Percentiles rank a stretch among this genome's conserved stretches.
Conservation (phyloP, 805 yeast species). For the Candida khao-thaluensis region DNA sequence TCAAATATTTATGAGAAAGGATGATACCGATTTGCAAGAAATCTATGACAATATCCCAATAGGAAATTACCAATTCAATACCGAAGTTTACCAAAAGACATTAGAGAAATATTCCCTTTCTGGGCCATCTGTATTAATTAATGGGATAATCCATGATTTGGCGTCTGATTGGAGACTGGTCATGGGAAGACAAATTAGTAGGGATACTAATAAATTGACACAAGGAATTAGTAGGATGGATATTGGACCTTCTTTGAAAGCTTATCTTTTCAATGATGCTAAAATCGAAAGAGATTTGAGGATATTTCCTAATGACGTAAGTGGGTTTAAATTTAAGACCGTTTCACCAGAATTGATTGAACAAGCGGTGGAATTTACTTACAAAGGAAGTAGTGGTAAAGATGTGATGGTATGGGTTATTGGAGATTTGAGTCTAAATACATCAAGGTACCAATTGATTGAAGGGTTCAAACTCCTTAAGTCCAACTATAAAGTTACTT, state of each 20-base stretch:
- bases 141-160: constrained; percentile 67
- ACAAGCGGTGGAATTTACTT: constrained; percentile 23
- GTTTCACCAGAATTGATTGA: constrained; percentile 26
- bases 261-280: constrained; percentile 44
- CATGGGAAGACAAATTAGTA: constrained; percentile 50
- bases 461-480: constrained; percentile 28
- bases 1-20: constrained; percentile 30
- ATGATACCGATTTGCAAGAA: constrained; percentile 23
- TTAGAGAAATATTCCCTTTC: constrained; percentile 35
- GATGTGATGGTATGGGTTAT: constrained; percentile 43
- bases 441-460: constrained; percentile 24
- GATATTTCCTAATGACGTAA: constrained; percentile 34
- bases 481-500: constrained; percentile 33
- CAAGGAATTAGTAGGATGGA: constrained; percentile 24
- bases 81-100: constrained; percentile 20
- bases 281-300: constrained; percentile 44
- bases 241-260: constrained; percentile 31
- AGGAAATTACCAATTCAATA: constrained; percentile 17
- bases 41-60: constrained; percentile 16
- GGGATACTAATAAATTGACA: constrained; percentile 48
- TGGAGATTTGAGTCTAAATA: constrained; percentile 49
- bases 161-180: constrained; percentile 53
- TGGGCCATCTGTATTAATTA: constrained; percentile 57
- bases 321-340: constrained; percentile 30
- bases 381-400: constrained; percentile 18